These are phyloP conservation scores for Grigorovia transvaalensis DNA, from an alignment of 805 yeast genomes.

Conservation along the genomic window DNA sequence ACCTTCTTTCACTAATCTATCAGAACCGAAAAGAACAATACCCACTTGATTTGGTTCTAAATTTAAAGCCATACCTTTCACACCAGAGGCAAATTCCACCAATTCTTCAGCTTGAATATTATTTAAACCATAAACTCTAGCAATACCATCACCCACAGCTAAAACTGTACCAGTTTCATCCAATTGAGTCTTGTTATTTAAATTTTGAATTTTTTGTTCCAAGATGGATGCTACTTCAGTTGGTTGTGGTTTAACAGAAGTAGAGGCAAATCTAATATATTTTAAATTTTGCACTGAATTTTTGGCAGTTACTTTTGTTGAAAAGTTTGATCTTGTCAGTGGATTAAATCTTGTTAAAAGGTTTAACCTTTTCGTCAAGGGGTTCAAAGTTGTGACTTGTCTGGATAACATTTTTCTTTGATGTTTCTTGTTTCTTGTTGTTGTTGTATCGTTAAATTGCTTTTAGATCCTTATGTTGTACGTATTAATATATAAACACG, in stretches of 20 bases:
- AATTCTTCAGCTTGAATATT: constrained; percentile 99
- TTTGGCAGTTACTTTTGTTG: not conserved
- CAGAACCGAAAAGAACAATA: constrained; percentile 99
- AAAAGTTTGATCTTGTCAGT: not conserved
- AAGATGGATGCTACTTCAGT: constrained; percentile 98
- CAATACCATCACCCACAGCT: constrained; percentile 99
- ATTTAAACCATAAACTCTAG: constrained; percentile 99
- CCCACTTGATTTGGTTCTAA: constrained; percentile 99
- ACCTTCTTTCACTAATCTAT: constrained; percentile 97
- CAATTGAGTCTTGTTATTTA: constrained; percentile 91
- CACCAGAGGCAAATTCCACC: constrained; percentile 98
- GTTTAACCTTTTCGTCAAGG: not conserved
- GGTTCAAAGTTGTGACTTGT: not conserved
- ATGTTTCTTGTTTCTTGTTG: not conserved
- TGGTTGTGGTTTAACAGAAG: constrained; percentile 76
- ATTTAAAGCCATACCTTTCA: constrained; percentile 99
- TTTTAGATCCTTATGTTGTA: no score
- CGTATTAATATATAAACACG: no score
- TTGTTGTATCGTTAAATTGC: not conserved
- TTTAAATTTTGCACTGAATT: no score
- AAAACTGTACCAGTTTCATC: constrained; percentile 99
- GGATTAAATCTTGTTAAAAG: not conserved
- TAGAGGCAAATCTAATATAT: constrained; percentile 61
- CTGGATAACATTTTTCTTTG: not conserved
- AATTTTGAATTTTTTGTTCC: constrained; percentile 99